Conservation (phyloP, 1,284 basidiomycete species). For the Ustilago loliicola region DNA sequence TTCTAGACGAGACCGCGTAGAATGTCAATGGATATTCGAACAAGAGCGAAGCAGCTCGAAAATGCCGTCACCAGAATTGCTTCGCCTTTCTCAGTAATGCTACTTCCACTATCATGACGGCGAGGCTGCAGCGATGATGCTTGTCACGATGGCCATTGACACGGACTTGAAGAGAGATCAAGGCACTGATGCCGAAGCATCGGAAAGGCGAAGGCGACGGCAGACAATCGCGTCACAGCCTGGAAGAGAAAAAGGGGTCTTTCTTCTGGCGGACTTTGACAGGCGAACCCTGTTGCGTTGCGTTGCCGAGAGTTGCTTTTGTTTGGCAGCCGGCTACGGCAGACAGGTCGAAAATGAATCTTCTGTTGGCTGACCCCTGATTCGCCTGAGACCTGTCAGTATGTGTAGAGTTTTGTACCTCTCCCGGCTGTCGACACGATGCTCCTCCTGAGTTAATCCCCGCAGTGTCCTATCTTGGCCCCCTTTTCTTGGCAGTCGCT, state of each 20-base stretch:
- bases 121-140: no score
- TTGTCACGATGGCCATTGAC: not conserved
- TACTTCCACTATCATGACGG: no score
- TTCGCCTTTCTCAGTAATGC: not conserved
- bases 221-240: no score
- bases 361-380: not conserved
- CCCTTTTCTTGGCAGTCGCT: not conserved
- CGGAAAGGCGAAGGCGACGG: not conserved
- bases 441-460: not conserved
- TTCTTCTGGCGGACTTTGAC: constrained; percentile 23
- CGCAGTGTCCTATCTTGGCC: not conserved
- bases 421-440: not conserved
- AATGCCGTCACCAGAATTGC: not conserved
- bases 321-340: not conserved
- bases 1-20: constrained; percentile 1
- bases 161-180: not conserved
- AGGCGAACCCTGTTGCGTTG: constrained; percentile 4
- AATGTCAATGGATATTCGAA: constrained; percentile 8
- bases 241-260: not conserved
- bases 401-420: not conserved
- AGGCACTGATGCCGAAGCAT: not conserved
- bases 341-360: not conserved
- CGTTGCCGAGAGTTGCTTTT: constrained; percentile 4
- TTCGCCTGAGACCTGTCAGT: not conserved
- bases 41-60: not conserved